Percentiles rank a stretch among this genome's conserved stretches.
phyloP scores from a whole-genome alignment of 768 basidiomycete genomes.

The Auriscalpium orientale region DNA sequence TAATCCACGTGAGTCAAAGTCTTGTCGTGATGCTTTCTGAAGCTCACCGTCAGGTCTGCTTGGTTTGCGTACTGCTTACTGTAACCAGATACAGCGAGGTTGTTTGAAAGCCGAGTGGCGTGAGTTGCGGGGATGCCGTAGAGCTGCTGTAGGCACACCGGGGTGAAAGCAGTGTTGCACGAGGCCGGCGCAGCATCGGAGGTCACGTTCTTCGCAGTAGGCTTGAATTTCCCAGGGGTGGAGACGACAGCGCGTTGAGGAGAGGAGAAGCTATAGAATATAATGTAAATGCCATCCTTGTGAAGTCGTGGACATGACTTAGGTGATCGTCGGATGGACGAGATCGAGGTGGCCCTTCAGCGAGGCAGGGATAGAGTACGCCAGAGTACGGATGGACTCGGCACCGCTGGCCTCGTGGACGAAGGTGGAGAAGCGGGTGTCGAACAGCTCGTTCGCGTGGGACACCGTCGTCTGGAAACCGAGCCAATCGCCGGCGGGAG shows the following conservation, averaged over 20 bases:
- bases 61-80: not conserved
- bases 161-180: not conserved
- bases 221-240: no score
- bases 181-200: not conserved
- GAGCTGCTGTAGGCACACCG: not conserved
- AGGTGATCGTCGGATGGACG: constrained; percentile 25
- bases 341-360: no score
- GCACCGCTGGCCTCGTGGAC: constrained; percentile 16
- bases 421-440: constrained; percentile 23
- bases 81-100: not conserved
- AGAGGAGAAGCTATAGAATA: no score
- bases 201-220: not conserved
- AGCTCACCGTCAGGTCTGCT: not conserved
- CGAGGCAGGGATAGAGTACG: no score
- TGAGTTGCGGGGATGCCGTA: not conserved
- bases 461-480: no score
- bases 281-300: not conserved
- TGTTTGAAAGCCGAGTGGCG: not conserved
- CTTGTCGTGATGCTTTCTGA: not conserved
- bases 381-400: constrained; percentile 21
- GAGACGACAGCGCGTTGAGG: no score
- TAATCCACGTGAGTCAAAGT: not conserved
- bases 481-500: constrained; percentile 23
- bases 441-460: constrained; percentile 23
- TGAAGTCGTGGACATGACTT: not conserved